Evolutionary conservation across 176 grass and related monocot genomes (phyloP), one percentile per base, ranked within the genome.

Genomic region (Poa pratensis): DNA sequence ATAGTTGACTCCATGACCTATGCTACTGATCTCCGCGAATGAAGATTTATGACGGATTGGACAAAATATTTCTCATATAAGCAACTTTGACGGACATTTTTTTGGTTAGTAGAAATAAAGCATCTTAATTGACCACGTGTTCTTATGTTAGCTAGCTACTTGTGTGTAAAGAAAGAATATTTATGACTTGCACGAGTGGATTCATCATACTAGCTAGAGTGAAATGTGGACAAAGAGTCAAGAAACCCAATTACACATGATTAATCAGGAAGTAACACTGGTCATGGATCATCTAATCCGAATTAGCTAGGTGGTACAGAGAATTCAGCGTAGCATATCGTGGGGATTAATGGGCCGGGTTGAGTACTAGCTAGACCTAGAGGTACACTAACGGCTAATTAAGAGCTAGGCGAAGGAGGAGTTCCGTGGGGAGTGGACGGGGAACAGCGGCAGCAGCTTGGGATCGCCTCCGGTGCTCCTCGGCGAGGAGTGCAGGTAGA

Each of bases 401-500:
- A 80, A 23, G 46, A 45, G 69, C 69, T 74, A 74, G 23, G 48
- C 66, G 39, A 79, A 76, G 69, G 53, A 84, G 37, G 76, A 45
- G 26, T 20, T 74, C 65, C 82, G 49, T 0, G 84, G 81, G 1
- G 94, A 93, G 5, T 83, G 65, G 45, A 93, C 73, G n/a, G 94
- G 94, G 87, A 96, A 96, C 40, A 96, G 80, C 24, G 91, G 82
- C 78, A 96, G 83, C 61, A 96, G 80, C 89, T 90, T 90, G 0
- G 91, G 94, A 65, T 3, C 83, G 32, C 28, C 68, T 61, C 19
- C 73, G 42, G 12, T 34, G 70, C 64, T 63, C 74, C 88, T 79
- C 19, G 94, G 84, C 17, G 93, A 95, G 0, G 91, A 66, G 82
- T 96, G 94, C 69, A 96, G 89, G 83, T 93, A 96, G 85, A 96